Evolutionary conservation across 2,329 filamentous ascomycete species (phyloP), one percentile per base, ranked within the genome.

Genomic region (Coleophoma cylindrospora): DNA sequence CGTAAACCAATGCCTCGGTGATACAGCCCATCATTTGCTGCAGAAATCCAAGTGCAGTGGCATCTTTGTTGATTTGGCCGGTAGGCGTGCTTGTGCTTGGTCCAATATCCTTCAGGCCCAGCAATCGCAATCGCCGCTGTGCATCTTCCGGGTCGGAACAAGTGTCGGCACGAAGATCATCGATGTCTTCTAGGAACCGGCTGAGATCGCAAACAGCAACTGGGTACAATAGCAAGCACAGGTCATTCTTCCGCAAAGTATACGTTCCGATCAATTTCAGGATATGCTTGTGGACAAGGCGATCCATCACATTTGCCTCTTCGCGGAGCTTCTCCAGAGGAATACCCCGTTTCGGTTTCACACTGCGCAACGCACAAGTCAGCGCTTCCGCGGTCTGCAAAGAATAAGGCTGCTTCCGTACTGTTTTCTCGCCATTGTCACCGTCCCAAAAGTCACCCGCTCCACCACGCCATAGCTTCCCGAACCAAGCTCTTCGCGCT

Each of bases 261-360:
- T 77, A 77, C 1, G 74, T 72, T 2, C 73, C 74, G 15, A 76
- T 68, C 19, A 76, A 59, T 57, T 68, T 72, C 50, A 76, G 68
- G 43, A 77, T 71, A 57, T 76, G 74, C 43, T 69, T 68, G 54
- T 77, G 74, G 38, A 69, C 68, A 9, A 77, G 64, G 51, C 69
- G 69, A 51, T 73, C 70, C 73, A 76, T 75, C 4, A 71, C 71
- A 51, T 72, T 61, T 27, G 71, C 71, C 59, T 77, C 73, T 51
- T 72, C 68, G 41, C 71, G 68, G 43, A 76, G 59, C 45, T 66
- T 63, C 10, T 74, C 67, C 13, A 76, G 66, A 4, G 66, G 67
- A 37, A 67, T 62, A 15, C 57, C 49, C 32, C 53, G 45, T 12
- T 47, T 52, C 9, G 50, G 50, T 19, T 47, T 54, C 14, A 58